Evolutionary conservation across 768 basidiomycete genomes (phyloP).

Genomic region (Atractiella rhizophila): DNA sequence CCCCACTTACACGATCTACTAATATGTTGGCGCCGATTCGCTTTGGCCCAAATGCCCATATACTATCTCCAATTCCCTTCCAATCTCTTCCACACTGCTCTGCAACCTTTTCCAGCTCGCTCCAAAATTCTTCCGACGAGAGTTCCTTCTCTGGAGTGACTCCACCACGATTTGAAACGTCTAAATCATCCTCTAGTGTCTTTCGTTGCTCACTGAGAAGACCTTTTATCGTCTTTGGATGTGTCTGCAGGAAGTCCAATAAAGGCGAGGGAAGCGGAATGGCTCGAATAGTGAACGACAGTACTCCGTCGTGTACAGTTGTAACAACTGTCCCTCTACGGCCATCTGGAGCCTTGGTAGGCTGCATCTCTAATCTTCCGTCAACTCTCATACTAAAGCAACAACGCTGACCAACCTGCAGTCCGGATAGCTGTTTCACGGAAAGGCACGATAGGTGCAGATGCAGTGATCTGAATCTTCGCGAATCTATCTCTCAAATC

Average conservation of each 20-base stretch:
- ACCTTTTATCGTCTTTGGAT: no score
- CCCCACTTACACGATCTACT: slow-evolving; percentile 34
- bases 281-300: slow-evolving; percentile 63
- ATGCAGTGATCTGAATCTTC: slow-evolving; percentile 69
- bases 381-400: no score
- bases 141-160: slow-evolving; percentile 38
- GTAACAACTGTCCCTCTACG: slow-evolving; percentile 55
- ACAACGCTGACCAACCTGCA: no score
- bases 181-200: no score
- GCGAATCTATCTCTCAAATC: slow-evolving; percentile 92
- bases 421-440: slow-evolving; percentile 74
- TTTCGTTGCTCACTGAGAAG: no score
- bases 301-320: slow-evolving; percentile 38
- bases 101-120: slow-evolving; percentile 36
- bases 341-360: slow-evolving; percentile 43
- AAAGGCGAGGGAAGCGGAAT: slow-evolving; percentile 47
- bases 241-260: slow-evolving; percentile 48
- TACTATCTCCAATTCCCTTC: slow-evolving; percentile 38
- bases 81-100: slow-evolving; percentile 50
- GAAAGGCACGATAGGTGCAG: slow-evolving; percentile 90
- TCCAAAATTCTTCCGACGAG: slow-evolving; percentile 56
- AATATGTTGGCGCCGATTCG: slow-evolving; percentile 62
- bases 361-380: slow-evolving; percentile 45
- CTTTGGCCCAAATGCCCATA: slow-evolving; percentile 85
- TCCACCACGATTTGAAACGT: no score